A percentile compares a stretch with the other conserved stretches of the same genome.
Conservation (phyloP, 371 early-diverging fungal genomes). For the Saksenaea oblongispora region DNA sequence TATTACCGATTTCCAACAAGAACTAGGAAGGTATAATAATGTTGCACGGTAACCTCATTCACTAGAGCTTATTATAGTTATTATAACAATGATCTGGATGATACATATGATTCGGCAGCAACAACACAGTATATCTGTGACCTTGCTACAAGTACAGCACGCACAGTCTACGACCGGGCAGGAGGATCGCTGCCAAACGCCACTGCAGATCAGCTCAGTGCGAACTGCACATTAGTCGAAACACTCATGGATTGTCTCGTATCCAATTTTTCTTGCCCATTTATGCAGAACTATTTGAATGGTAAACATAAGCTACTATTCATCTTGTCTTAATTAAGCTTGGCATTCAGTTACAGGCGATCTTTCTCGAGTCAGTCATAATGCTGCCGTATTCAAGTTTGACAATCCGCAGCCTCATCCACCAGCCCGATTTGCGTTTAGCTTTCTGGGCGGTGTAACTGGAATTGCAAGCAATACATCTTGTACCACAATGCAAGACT, state of each 20-base stretch:
- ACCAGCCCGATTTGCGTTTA: conserved; percentile 41
- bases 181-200: conserved; percentile 36
- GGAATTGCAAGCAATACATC: conserved; percentile 25
- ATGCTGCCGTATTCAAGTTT: conserved; percentile 45
- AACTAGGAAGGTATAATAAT: conserved; percentile 44
- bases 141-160: conserved; percentile 58
- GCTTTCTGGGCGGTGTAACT: conserved; percentile 58
- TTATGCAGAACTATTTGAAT: conserved; percentile 60
- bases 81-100: conserved; percentile 72
- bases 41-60: background rate
- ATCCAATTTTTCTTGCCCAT: conserved; percentile 64
- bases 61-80: conserved; percentile 40
- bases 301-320: conserved; percentile 34
- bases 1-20: conserved; percentile 59
- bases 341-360: conserved; percentile 24
- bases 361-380: conserved; percentile 40
- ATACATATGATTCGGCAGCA: conserved; percentile 25
- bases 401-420: conserved; percentile 40
- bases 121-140: conserved; percentile 57
- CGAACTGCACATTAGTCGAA: conserved; percentile 51
- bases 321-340: background rate
- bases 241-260: conserved; percentile 69
- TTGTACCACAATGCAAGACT: conserved; percentile 40
- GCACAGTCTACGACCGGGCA: conserved; percentile 53
- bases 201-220: conserved; percentile 41